Base-by-base conservation (phyloP, 345 rosid species). In the Aquilaria malaccensis region DNA sequence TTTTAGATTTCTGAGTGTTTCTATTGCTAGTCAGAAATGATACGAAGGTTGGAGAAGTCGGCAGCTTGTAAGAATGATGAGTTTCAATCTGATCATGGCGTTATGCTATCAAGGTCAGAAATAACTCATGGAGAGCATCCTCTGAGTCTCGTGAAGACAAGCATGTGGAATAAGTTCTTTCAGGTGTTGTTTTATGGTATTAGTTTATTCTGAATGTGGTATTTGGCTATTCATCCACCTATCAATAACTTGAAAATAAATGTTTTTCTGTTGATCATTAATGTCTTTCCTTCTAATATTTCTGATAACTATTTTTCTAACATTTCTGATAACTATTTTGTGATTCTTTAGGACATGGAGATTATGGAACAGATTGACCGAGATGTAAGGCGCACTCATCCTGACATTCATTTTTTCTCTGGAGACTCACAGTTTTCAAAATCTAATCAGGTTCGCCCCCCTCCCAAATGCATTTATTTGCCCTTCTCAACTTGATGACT, bases 311-410 rank as follows among this genome's bases (percentile, higher is more conserved):
- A 9, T 9, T 9, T 37, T 31, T 49, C 31, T 69, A 60, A 70
- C 46, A 30, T 46, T 33, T 53, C 57, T 70, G 59, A 49, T 30
- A 48, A 43, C 30, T 51, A 13, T 14, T 30, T 62, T 70, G 49
- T 37, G 33, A 69, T 61, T 76, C 66, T 72, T 50, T 76, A 93
- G 97, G 99, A 90, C 71, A 55, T 95, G 31, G 99, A 85, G 78
- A 78, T 83, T 66, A 77, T 90, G 58, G 99, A 93, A 64, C 99
- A 93, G 75, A 93, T 93, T 64, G 97, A 90, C 62, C 85, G 97
- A 51, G 99, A 93, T 77, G 97, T 93, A 58, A 80, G 77, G 75
- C 96, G 99, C 51, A 93, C 99, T 61, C 99, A 93, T 81, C 99
- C 99, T 46, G 97, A 90, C 72, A 74, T 93, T 84, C 87, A 79